Evolutionary conservation across 805 yeast genomes (phyloP), one percentile per base, ranked within the genome.

Genomic region (Metschnikowia colocasiae): DNA sequence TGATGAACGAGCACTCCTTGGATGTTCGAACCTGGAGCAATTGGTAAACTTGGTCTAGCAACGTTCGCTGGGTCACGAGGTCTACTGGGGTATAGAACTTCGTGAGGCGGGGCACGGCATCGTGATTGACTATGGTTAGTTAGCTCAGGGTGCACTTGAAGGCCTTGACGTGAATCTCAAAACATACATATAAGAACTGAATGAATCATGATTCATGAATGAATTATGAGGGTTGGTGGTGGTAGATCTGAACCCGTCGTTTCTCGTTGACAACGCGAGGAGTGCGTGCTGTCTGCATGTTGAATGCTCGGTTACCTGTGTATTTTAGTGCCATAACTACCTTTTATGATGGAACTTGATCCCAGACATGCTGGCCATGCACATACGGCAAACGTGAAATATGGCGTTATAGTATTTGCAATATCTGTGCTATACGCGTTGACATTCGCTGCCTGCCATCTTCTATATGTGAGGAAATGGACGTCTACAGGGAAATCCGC

Each of bases 31-130:
- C 80, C 29, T 85, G 80, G 25, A 94, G 83, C 41, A 90, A 71
- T 48, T 82, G 87, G 65, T 84, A 82, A 1, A 92, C 92, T 59
- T 94, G 97, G 52, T 84, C 82, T 16, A 92, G 72, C 22, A 92
- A 75, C 31, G 85, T 69, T 54, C 84, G 82, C 60, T 94, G 98
- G 13, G 95, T 87, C 34, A 81, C 80, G 12, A 89, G 75, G 51
- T 91, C 96, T 16, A 92, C 86, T 1, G 95, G 95, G 0, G 96
- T 87, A 64, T 94, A 94, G 70, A 92, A 94, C 65, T 90, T 90
- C 64, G 87, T 81, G 40, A 94, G 71, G 47, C 99, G 79, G 1
- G 98, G 97, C 40, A 87, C 78, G 2, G 97, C 95, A 58, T 86
- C 86, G 55, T 86, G 90, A 67, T 92, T 92, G 67, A 94, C 92